phyloP scores from a whole-genome alignment of 108 stramenopile species.

The Skeletonema menzelii region DNA sequence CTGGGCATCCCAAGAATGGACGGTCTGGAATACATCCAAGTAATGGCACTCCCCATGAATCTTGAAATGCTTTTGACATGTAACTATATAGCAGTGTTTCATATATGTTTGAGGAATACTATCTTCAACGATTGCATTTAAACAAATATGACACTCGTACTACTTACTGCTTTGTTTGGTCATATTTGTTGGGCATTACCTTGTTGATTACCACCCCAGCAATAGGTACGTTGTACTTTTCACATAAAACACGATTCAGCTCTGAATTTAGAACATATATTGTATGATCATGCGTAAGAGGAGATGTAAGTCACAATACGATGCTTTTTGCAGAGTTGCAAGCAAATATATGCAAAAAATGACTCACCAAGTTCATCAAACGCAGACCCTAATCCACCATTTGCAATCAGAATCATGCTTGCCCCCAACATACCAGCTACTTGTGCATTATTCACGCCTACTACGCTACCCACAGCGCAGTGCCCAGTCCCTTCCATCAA shows the following conservation, averaged over 20 bases:
- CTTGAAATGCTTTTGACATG: slow-evolving; percentile 70
- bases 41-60: slow-evolving; percentile 91
- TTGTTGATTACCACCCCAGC: slow-evolving; percentile 96
- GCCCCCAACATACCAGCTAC: slow-evolving; percentile 88
- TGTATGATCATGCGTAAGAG: neutral
- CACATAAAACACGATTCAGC: slow-evolving; percentile 88
- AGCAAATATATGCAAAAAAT: neutral
- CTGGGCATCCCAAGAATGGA: slow-evolving; percentile 90
- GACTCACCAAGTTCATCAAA: slow-evolving; percentile 89
- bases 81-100: slow-evolving; percentile 25
- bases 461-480: slow-evolving; percentile 95
- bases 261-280: no score
- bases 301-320: neutral
- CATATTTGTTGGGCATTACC: slow-evolving; percentile 90
- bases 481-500: slow-evolving; percentile 97
- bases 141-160: neutral
- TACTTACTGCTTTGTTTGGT: slow-evolving; percentile 71
- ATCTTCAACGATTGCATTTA: neutral
- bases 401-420: slow-evolving; percentile 89
- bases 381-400: slow-evolving; percentile 93
- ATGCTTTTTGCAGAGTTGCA: neutral
- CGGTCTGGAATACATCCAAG: slow-evolving; percentile 91
- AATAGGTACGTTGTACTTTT: slow-evolving; percentile 83
- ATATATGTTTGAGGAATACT: neutral
- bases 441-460: slow-evolving; percentile 92